Evolutionary conservation across 495 filamentous ascomycete genomes (phyloP), one percentile per base, ranked within the genome.

Genomic region (Aspergillus asperescens): DNA sequence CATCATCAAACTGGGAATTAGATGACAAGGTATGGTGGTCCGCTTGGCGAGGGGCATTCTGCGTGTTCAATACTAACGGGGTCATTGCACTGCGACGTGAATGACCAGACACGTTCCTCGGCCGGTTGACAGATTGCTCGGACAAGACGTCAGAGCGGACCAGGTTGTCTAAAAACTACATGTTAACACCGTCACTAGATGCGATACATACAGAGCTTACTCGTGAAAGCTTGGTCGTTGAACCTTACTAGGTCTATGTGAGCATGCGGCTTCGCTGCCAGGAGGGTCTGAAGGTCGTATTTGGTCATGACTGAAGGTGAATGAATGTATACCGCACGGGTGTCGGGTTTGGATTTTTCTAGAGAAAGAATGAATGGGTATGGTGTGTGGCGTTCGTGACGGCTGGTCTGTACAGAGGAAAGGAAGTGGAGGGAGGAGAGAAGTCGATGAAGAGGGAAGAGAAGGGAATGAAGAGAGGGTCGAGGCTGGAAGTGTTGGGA

Each of bases 261-360:
- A 23, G 62, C 66, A 15, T 60, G 60, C 42, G 62, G 68, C 54
- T 61, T 57, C 12, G 74, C 39, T 34, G 61, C 68, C 67, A 72
- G 49, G 40, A 76, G 62, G 24, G 67, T 67, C 47, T 60, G 64
- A 47, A 71, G 60, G 25, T 60, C 63, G 57, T 76, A 76, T 59
- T 59, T 73, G 59, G 64, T 64, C 48, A 63, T 68, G 55, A 29
- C 39, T 41, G 13, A 16, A 13, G 34, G 45, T 43, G 22, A 40
- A 31, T 34, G 20, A 31, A 51, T 23, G 42, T 15, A 39, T 47
- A 31, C 22, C 28, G 24, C 40, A 48, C 29, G 15, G 20, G 41
- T 45, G 27, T 20, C 10, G 27, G 20, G 18, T 49, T 35, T 7
- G 8, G 18, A 12, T 35, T 35, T 38, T 34, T 39, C 12, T 29